Evolutionary conservation across 2,329 filamentous ascomycete genomes (phyloP).

Genomic region (Aspergillus bombycis): DNA sequence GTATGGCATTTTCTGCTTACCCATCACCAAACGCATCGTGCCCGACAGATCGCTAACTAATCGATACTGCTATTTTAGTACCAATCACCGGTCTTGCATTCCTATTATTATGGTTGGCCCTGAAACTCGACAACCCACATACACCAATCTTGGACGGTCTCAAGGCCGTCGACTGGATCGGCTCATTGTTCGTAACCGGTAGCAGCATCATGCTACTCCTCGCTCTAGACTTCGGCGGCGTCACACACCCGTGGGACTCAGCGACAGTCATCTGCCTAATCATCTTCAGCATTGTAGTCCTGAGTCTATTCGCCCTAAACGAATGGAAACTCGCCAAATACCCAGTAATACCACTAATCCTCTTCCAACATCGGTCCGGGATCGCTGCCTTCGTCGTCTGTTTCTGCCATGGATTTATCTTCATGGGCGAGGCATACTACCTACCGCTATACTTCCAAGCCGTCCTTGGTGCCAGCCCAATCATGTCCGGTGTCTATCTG

Average conservation of each 20-base stretch:
- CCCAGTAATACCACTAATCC: constrained; percentile 73
- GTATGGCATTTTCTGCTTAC: constrained; percentile 24
- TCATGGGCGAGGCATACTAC: constrained; percentile 79
- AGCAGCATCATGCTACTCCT: constrained; percentile 87
- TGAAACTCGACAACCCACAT: constrained; percentile 63
- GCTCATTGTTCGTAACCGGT: constrained; percentile 68
- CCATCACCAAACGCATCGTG: not conserved
- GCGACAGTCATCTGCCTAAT: constrained; percentile 76
- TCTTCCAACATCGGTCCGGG: constrained; percentile 71
- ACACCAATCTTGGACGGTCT: constrained; percentile 61
- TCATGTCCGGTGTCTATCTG: constrained; percentile 74
- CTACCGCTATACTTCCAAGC: constrained; percentile 84
- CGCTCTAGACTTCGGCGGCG: constrained; percentile 81
- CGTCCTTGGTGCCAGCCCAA: constrained; percentile 67
- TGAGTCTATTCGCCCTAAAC: constrained; percentile 69
- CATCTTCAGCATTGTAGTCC: constrained; percentile 68
- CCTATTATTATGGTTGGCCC: constrained; percentile 60
- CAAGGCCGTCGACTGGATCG: constrained; percentile 66
- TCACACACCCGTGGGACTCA: constrained; percentile 74
- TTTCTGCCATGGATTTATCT: constrained; percentile 75
- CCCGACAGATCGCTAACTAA: not conserved
- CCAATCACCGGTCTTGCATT: constrained; percentile 64
- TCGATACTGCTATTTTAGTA: constrained; percentile 35
- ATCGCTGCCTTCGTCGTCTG: constrained; percentile 66
- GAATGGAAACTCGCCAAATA: constrained; percentile 75